Evolutionary conservation across 192 early-diverging fungal genomes (phyloP), one percentile per base, ranked within the genome.

Genomic region (Entomortierella parvispora): DNA sequence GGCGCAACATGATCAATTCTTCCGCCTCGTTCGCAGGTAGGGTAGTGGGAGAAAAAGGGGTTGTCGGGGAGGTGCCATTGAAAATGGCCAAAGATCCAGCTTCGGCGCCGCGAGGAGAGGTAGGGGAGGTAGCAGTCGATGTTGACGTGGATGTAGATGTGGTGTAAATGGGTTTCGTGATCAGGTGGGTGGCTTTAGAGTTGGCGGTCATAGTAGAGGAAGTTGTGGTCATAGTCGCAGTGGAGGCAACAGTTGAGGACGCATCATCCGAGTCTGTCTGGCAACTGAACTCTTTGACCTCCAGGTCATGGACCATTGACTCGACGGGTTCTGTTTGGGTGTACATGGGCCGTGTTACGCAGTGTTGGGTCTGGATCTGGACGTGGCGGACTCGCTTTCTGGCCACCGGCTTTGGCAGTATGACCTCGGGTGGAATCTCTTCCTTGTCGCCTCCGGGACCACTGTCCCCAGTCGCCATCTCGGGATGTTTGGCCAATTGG

Each of bases 301-400:
- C 52, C 4, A 45, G 28, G 22, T 62, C 55, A 17, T 58, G 60
- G 12, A n/a, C 28, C 1, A 68, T n/a, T 6, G 26, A 33, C 3
- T 66, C 74, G 4, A 50, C 17, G 11, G 60, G 74, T 47, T 68
- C 65, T 0, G 74, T 77, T 40, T 77, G 74, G 3, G 74, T 77
- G 37, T 51, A 64, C 61, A 63, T 68, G 34, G 74, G 74, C 9
- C 74, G 74, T 65, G 64, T 64, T 32, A 77, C 56, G n/a, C 65
- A 77, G 43, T 77, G 74, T 40, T 77, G 74, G 9, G 74, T 77
- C 61, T 77, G 74, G 51, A 77, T 77, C 46, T 77, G 74, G 51
- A 77, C 74, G 46, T 77, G 74, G 1, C 74, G 74, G 20, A 77
- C 74, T 43, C 62, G 68, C 14, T 77, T 77, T 9, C 74, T 15